Conservation (phyloP, 2,329 filamentous ascomycete species). For the Nothomitra cinnamomea region DNA sequence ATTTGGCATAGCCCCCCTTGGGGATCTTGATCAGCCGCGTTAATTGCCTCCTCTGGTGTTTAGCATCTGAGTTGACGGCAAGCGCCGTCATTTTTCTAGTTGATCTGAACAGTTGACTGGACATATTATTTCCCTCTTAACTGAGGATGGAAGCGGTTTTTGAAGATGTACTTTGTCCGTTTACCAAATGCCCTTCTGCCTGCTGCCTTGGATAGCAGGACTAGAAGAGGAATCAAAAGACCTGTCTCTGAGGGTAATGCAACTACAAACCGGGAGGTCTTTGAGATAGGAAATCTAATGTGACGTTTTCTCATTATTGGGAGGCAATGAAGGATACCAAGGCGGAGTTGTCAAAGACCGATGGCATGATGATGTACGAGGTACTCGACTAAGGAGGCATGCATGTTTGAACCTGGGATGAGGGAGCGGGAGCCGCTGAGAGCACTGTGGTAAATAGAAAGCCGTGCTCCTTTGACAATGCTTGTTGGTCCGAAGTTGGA, state of each 20-base stretch:
- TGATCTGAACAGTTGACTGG: slow-evolving; percentile 12
- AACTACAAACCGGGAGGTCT: slow-evolving; percentile 51
- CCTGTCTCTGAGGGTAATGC: slow-evolving; percentile 78
- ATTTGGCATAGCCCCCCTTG: slow-evolving; percentile 29
- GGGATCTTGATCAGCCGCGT: slow-evolving; percentile 44
- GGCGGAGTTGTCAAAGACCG: background rate
- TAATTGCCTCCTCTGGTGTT: slow-evolving; percentile 42
- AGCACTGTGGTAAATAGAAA: background rate
- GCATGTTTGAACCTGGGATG: background rate
- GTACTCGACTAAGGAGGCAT: background rate
- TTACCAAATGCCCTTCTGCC: slow-evolving; percentile 46
- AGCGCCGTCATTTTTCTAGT: slow-evolving; percentile 33
- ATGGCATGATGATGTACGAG: background rate
- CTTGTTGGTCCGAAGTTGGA: background rate
- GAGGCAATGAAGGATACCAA: slow-evolving; percentile 7
- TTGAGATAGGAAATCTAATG: background rate
- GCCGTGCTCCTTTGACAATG: background rate
- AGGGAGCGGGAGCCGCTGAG: background rate
- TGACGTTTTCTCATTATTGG: slow-evolving; percentile 5
- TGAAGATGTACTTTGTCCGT: slow-evolving; percentile 91
- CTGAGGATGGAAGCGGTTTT: slow-evolving; percentile 57
- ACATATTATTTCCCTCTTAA: slow-evolving; percentile 6
- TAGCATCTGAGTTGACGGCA: slow-evolving; percentile 34
- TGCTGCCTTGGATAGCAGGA: slow-evolving; percentile 18
- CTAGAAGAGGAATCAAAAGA: slow-evolving; percentile 78